Base-by-base conservation (phyloP, 176 grass and related monocot species). In the Oryza brachyantha region DNA sequence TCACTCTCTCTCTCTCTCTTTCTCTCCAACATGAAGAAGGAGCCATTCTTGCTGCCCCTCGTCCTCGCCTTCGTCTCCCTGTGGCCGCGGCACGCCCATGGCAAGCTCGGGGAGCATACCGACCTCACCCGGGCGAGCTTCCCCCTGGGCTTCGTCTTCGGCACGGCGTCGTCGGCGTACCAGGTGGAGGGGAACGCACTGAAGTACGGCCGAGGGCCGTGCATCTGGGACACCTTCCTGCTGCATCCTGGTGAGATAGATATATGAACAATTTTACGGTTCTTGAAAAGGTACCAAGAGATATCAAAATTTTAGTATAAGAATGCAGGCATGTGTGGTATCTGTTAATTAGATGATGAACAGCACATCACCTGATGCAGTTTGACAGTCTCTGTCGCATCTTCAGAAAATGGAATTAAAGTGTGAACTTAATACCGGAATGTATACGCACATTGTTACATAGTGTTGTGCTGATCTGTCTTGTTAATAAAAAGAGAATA, bases 161-260 rank as follows among this genome's bases (percentile, higher is more conserved):
- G 90, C 35, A 84, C 91, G 3, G 87, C 91, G 4, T 79, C 84
- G 7, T 93, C 91, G 14, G 91, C 91, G 19, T 89, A 89, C 77
- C 91, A 93, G 67, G 91, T 86, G 41, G 84, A 84, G 48, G 88
- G 88, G 8, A 90, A 79, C 39, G 38, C 84, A 3, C 55, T 46
- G 19, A 58, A 64, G 75, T 73, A 74, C 9, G 88, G 80, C 5
- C 42, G 88, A 0, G 88, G 84, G 0, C 74, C 88, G 1, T 83
- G 70, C 84, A 90, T 96, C 71, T 92, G 93, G 93, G 89, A 96
- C 72, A 60, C 84, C 43, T 96, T 92, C 65, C 75, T 92, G 26
- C 79, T 76, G 39, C 76, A 83, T 14, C 89, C 93, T 50, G 87
- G 92, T 94, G 64, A 73, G 32, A 57, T 21, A 16, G 43, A 16